These are phyloP conservation scores for Fusarium beomiforme DNA, from an alignment of 2,329 filamentous ascomycete species.

Conservation along the genomic window DNA sequence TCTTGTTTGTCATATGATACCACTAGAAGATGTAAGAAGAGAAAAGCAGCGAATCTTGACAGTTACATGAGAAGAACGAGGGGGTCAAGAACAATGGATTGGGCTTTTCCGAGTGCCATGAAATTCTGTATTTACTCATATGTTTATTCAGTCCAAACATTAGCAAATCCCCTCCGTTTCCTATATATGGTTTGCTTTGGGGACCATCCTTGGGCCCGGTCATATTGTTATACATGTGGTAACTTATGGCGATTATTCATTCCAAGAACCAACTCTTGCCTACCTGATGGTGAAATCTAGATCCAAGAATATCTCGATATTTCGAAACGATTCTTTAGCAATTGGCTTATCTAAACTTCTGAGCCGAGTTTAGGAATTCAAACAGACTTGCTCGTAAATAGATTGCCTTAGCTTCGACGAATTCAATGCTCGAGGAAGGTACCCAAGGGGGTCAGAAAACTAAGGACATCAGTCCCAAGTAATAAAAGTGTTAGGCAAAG, in stretches of 20 bases:
- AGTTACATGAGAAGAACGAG: constrained; percentile 23
- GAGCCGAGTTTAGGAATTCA: too few relatives aligned
- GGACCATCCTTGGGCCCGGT: background rate
- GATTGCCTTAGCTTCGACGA: too few relatives aligned
- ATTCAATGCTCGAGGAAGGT: too few relatives aligned
- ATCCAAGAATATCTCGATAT: background rate
- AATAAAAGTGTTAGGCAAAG: too few relatives aligned
- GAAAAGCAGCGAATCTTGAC: constrained; percentile 37
- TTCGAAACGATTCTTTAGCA: too few relatives aligned
- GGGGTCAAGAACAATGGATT: constrained; percentile 16
- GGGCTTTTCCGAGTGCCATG: constrained; percentile 9
- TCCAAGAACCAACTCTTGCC: too few relatives aligned
- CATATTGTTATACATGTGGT: background rate
- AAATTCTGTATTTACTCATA: constrained; percentile 35
- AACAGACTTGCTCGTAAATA: too few relatives aligned
- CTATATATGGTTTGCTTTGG: background rate
- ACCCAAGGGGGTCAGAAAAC: too few relatives aligned
- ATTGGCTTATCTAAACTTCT: too few relatives aligned
- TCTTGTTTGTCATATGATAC: constrained; percentile 44
- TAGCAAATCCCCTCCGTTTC: constrained; percentile 8
- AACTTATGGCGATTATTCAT: too few relatives aligned
- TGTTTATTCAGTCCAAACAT: constrained; percentile 22
- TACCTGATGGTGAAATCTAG: background rate
- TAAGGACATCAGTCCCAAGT: too few relatives aligned
- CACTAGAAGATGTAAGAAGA: constrained; percentile 44